Evolutionary conservation across 352 stramenopile genomes (phyloP).

Genomic region (Phytopythium boreale): DNA sequence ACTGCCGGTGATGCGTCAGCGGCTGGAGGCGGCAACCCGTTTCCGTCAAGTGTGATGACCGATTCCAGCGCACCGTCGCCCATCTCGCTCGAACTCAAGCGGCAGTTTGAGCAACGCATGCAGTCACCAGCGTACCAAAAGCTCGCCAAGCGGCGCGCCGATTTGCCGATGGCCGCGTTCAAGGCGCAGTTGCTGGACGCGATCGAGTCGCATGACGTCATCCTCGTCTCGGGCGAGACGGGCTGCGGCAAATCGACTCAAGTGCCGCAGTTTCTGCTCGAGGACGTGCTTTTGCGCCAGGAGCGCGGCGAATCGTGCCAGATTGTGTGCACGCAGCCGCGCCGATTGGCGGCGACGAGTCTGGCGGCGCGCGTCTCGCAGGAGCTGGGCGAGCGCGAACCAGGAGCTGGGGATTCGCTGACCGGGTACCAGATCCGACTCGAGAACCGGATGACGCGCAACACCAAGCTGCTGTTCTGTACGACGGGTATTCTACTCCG

Average conservation of each 20-base stretch:
- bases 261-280: constrained; percentile 96
- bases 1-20: no score
- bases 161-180: constrained; percentile 80
- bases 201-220: constrained; percentile 81
- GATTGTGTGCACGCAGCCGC: constrained; percentile 96
- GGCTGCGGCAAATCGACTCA: constrained; percentile 95
- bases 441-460: constrained; percentile 78
- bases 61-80: constrained; percentile 4
- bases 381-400: constrained; percentile 85
- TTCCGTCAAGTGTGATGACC: background rate
- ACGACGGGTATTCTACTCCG: constrained; percentile 95
- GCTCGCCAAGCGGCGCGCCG: constrained; percentile 39
- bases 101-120: constrained; percentile 33
- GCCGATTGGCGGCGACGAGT: constrained; percentile 94
- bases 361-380: constrained; percentile 92
- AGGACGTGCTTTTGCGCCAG: constrained; percentile 77
- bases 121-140: constrained; percentile 32
- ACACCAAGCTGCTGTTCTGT: constrained; percentile 89
- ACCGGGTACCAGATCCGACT: constrained; percentile 93
- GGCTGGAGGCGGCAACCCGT: no score
- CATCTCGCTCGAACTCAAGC: constrained; percentile 35
- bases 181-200: constrained; percentile 78
- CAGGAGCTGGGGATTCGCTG: constrained; percentile 57
- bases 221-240: constrained; percentile 95
- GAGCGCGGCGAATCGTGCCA: constrained; percentile 75